Evolutionary conservation across 331 rosid genomes (phyloP).

Genomic region (Malus hybrid): DNA sequence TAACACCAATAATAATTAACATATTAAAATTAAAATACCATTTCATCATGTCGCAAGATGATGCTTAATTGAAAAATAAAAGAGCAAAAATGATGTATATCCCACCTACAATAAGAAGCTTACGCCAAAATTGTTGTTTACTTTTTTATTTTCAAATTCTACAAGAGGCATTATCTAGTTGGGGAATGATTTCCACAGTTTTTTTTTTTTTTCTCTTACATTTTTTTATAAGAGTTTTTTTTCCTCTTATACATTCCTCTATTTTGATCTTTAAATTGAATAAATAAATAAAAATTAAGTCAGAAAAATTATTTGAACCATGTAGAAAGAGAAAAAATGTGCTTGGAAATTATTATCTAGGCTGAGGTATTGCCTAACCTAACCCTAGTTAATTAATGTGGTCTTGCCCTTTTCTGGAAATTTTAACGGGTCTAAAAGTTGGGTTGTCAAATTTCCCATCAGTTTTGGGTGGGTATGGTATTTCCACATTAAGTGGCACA

Average conservation of each 20-base stretch:
- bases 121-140: not conserved
- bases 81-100: too few relatives aligned
- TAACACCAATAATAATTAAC: not conserved
- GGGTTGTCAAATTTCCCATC: not conserved
- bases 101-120: too few relatives aligned
- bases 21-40: not conserved
- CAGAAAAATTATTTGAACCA: too few relatives aligned
- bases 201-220: too few relatives aligned
- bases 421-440: not conserved
- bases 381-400: not conserved
- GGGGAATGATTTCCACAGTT: too few relatives aligned
- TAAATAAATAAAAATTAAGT: too few relatives aligned
- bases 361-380: not conserved
- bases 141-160: not conserved
- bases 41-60: not conserved
- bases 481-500: slow-evolving; percentile 5
- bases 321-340: not conserved
- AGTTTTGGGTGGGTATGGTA: not conserved
- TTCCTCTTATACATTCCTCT: too few relatives aligned
- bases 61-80: too few relatives aligned
- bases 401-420: not conserved
- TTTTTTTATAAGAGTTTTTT: too few relatives aligned
- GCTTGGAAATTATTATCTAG: not conserved
- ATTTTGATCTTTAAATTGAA: too few relatives aligned
- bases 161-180: not conserved